A percentile compares a stretch with the other conserved stretches of the same genome.
These are phyloP conservation scores for Colletotrichum coccodes DNA, from an alignment of 2,329 filamentous ascomycete genomes.

Conservation along the genomic window DNA sequence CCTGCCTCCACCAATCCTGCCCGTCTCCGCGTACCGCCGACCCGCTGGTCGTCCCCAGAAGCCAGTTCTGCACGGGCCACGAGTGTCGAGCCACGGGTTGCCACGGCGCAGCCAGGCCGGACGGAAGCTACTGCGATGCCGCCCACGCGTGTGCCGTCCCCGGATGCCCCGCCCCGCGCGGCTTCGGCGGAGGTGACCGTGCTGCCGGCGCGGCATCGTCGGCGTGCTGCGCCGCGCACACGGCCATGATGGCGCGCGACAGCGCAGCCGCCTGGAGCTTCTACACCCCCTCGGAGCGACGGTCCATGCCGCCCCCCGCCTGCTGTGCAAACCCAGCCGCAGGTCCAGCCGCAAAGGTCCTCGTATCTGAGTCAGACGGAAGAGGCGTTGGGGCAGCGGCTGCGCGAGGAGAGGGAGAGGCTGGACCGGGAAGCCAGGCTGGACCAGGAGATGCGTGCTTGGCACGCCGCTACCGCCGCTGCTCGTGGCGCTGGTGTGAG, in stretches of 20 bases:
- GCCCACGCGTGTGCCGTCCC: slow-evolving; percentile 20
- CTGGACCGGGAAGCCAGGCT: slow-evolving; percentile 18
- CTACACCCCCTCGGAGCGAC: background rate
- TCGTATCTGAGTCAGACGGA: slow-evolving; percentile 20
- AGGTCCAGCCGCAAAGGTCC: background rate
- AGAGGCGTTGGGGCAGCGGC: slow-evolving; percentile 29
- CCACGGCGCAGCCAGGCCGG: background rate
- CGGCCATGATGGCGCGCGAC: slow-evolving; percentile 4
- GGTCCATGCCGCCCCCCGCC: background rate
- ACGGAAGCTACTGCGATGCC: slow-evolving; percentile 22
- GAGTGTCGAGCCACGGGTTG: slow-evolving; percentile 19
- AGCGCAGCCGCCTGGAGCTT: background rate
- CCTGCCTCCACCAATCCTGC: slow-evolving; percentile 23
- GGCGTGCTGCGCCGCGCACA: slow-evolving; percentile 23
- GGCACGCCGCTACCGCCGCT: background rate
- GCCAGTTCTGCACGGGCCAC: slow-evolving; percentile 28
- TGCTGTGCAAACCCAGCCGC: background rate
- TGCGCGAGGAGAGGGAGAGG: slow-evolving; percentile 27
- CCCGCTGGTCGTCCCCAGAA: slow-evolving; percentile 5
- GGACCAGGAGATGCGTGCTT: slow-evolving; percentile 4
- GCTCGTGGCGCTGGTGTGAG: background rate
- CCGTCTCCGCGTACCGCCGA: slow-evolving; percentile 25
- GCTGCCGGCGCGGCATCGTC: background rate
- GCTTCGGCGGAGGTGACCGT: background rate
- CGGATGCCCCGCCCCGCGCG: slow-evolving; percentile 12